Evolutionary conservation across 371 early-diverging fungal genomes (phyloP).

Genomic region (Mucor piriformis): DNA sequence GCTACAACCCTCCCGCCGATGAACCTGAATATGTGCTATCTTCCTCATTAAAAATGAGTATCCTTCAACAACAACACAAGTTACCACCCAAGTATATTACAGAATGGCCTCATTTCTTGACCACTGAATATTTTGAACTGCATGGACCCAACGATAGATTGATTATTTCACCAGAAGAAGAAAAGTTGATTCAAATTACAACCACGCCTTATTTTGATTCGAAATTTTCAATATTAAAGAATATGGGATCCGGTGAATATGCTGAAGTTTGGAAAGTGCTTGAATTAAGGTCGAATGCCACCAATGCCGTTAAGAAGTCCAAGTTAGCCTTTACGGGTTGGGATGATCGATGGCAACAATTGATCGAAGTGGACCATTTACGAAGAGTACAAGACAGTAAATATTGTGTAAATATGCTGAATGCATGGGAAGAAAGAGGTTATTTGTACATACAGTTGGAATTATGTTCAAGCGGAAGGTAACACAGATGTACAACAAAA

Average conservation of each 20-base stretch:
- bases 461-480: conserved; percentile 81
- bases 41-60: conserved; percentile 13
- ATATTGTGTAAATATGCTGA: conserved; percentile 68
- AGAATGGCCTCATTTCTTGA: conserved; percentile 37
- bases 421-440: conserved; percentile 94
- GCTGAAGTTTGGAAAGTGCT: conserved; percentile 77
- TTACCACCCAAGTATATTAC: conserved; percentile 20
- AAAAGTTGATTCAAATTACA: conserved; percentile 3
- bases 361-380: conserved; percentile 84
- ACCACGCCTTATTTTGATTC: conserved; percentile 35
- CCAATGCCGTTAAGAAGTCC: conserved; percentile 82
- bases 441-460: conserved; percentile 88
- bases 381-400: conserved; percentile 61
- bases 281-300: conserved; percentile 53
- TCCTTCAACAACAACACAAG: conserved; percentile 15
- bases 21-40: conserved; percentile 21
- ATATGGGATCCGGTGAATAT: conserved; percentile 79
- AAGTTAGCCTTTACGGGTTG: conserved; percentile 69
- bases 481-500: not conserved
- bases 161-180: conserved; percentile 2
- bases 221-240: conserved; percentile 26
- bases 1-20: conserved; percentile 16
- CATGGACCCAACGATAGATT: conserved; percentile 15
- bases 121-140: conserved; percentile 34
- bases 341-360: conserved; percentile 70